These are phyloP conservation scores for Hypoxylon lenormandii DNA, from an alignment of 495 filamentous ascomycete species.

Conservation along the genomic window DNA sequence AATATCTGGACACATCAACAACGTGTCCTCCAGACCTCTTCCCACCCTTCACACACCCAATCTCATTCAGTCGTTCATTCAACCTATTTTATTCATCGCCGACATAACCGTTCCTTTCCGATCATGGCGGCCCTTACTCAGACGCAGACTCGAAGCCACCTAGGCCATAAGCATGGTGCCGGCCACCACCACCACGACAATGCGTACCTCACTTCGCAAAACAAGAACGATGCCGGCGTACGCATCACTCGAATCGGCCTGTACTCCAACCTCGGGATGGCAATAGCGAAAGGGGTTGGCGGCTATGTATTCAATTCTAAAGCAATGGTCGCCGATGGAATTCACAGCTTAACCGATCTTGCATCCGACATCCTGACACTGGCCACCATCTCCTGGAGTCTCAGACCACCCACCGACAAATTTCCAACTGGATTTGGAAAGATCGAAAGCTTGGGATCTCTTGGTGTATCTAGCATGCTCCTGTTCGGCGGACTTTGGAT, in stretches of 20 bases:
- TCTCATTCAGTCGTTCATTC: constrained; percentile 20
- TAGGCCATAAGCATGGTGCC: constrained; percentile 64
- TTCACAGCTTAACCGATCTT: constrained; percentile 93
- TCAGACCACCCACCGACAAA: constrained; percentile 79
- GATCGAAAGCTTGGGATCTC: constrained; percentile 91
- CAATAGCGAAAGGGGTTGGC: constrained; percentile 87
- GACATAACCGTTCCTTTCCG: constrained; percentile 33
- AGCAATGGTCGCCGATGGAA: constrained; percentile 91
- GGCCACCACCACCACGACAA: constrained; percentile 88
- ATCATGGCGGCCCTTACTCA: constrained; percentile 49
- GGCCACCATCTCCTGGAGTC: constrained; percentile 89
- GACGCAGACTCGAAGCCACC: constrained; percentile 61
- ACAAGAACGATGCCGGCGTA: constrained; percentile 93
- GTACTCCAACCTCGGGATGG: constrained; percentile 92
- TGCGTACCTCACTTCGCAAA: constrained; percentile 84
- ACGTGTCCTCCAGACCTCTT: constrained; percentile 53
- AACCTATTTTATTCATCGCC: constrained; percentile 27
- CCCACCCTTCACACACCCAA: constrained; percentile 3
- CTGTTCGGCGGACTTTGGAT: constrained; percentile 89
- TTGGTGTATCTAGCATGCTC: constrained; percentile 91
- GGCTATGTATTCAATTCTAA: constrained; percentile 95
- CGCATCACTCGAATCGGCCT: constrained; percentile 93
- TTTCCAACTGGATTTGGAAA: constrained; percentile 96
- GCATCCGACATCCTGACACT: constrained; percentile 94
- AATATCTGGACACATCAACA: constrained; percentile 55